These are phyloP conservation scores for Clonostachys byssicola DNA, from an alignment of 2,329 filamentous ascomycete genomes.

Conservation along the genomic window DNA sequence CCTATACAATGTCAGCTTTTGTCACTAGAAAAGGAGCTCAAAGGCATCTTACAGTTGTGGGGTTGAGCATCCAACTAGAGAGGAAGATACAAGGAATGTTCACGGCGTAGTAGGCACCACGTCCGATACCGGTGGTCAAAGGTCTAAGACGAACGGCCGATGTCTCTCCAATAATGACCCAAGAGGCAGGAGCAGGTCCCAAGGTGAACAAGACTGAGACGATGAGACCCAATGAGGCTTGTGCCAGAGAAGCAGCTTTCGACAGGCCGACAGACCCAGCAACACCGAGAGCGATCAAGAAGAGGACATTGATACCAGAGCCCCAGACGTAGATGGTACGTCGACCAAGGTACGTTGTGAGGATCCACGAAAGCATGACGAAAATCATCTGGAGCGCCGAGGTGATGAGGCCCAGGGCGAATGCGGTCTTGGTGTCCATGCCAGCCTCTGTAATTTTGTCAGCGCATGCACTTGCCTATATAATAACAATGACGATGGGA, in stretches of 20 bases:
- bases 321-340: constrained; percentile 63
- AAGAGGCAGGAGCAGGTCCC: constrained; percentile 60
- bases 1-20: constrained; percentile 11
- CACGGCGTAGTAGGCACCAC: constrained; percentile 58
- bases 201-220: constrained; percentile 62
- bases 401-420: constrained; percentile 60
- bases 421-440: constrained; percentile 47
- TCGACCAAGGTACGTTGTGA: constrained; percentile 59
- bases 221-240: constrained; percentile 60
- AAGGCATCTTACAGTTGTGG: constrained; percentile 23
- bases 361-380: constrained; percentile 64
- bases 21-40: constrained; percentile 12
- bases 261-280: constrained; percentile 43
- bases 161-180: constrained; percentile 65
- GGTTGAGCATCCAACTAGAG: constrained; percentile 56
- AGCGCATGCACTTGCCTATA: constrained; percentile 1
- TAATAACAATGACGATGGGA: constrained; percentile 1
- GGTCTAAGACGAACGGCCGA: constrained; percentile 60
- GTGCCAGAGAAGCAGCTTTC: constrained; percentile 41
- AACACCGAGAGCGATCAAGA: constrained; percentile 56
- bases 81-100: constrained; percentile 66
- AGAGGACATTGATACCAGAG: constrained; percentile 43
- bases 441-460: constrained; percentile 48
- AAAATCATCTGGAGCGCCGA: constrained; percentile 58
- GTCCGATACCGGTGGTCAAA: constrained; percentile 62